A percentile compares a stretch with the other conserved stretches of the same genome.
Evolutionary conservation across 106 monocot genomes (phyloP).

Genomic region (Xerophyta viscosa): DNA sequence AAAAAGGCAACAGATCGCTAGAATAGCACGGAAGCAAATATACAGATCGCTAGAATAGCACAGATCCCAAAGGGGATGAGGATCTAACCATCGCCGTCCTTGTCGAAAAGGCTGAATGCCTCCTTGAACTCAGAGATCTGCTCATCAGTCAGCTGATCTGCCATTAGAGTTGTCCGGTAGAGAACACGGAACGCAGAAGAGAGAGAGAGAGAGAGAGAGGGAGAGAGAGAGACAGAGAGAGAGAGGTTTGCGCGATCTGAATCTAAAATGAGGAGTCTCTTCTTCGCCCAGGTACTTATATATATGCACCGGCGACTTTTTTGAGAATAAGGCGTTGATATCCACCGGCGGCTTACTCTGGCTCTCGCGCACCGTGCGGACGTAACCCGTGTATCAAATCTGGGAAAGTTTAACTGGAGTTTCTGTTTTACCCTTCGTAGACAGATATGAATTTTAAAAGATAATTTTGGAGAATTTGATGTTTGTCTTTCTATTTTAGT

Average conservation of each 20-base stretch:
- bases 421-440: too few relatives aligned
- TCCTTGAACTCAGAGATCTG: constrained; percentile 83
- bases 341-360: neutral
- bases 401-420: too few relatives aligned
- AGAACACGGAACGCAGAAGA: neutral
- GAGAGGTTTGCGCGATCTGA: neutral
- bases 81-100: constrained; percentile 57
- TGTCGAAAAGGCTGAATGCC: constrained; percentile 81
- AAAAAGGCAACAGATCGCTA: too few relatives aligned
- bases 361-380: neutral
- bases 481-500: too few relatives aligned
- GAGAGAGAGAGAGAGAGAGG: constrained; percentile 1
- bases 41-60: neutral
- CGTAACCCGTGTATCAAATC: neutral
- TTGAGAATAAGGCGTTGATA: too few relatives aligned
- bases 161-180: constrained; percentile 12
- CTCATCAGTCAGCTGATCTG: constrained; percentile 58
- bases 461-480: too few relatives aligned
- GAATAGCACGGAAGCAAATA: too few relatives aligned
- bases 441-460: too few relatives aligned
- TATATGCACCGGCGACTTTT: too few relatives aligned
- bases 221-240: neutral
- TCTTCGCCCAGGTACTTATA: neutral
- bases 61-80: neutral
- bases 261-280: neutral